Evolutionary conservation across 2,329 filamentous ascomycete species (phyloP).

Genomic region (Claviceps sp.): DNA sequence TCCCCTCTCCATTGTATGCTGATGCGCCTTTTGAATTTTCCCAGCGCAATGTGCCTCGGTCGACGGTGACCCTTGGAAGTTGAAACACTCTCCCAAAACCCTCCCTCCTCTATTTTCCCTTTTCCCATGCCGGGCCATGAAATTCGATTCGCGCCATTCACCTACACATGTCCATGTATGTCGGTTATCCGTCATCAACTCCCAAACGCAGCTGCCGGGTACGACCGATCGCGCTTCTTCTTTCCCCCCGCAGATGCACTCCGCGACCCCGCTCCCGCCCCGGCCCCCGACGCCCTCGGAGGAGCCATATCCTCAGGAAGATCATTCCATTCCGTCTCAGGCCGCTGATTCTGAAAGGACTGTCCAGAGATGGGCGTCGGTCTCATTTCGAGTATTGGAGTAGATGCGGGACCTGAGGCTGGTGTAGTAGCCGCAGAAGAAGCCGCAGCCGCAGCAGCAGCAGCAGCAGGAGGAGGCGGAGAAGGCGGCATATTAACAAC

Average conservation of each 20-base stretch:
- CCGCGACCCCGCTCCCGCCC: constrained; percentile 37
- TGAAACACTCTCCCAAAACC: too few relatives aligned
- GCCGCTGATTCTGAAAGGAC: constrained; percentile 46
- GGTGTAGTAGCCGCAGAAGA: constrained; percentile 5
- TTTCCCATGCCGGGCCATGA: too few relatives aligned
- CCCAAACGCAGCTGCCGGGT: constrained; percentile 49
- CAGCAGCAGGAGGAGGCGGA: too few relatives aligned
- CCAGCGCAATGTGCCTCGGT: too few relatives aligned
- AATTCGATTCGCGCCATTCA: too few relatives aligned
- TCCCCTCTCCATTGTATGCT: too few relatives aligned
- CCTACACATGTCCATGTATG: background rate
- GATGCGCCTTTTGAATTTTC: too few relatives aligned
- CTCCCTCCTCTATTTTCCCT: too few relatives aligned
- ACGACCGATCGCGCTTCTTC: constrained; percentile 47
- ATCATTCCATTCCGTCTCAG: constrained; percentile 53
- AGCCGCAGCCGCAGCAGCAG: background rate
- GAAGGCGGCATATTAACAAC: constrained; percentile 17
- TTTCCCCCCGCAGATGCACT: constrained; percentile 38
- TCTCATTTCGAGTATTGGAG: background rate
- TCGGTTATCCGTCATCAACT: background rate
- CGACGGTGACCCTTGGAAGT: too few relatives aligned
- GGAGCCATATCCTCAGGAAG: constrained; percentile 45
- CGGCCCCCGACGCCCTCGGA: constrained; percentile 17
- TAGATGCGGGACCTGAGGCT: constrained; percentile 13
- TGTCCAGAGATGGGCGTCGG: constrained; percentile 17